Evolutionary conservation across 176 grass and related monocot genomes (phyloP).

Genomic region (Poa annua): DNA sequence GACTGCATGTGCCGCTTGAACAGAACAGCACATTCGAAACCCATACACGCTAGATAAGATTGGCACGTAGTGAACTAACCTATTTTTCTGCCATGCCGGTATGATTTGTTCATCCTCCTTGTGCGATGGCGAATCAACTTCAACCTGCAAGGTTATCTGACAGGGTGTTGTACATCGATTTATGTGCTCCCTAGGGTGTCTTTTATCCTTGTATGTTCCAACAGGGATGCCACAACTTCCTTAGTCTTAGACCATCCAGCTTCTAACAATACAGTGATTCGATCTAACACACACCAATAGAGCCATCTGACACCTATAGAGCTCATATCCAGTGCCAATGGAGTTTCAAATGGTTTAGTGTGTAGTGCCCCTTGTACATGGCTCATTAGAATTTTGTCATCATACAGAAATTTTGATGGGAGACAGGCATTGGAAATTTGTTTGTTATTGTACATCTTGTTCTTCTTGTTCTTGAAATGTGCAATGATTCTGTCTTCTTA

Average conservation of each 20-base stretch:
- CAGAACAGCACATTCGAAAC: constrained; percentile 62
- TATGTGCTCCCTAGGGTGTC: constrained; percentile 34
- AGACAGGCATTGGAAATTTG: constrained; percentile 33
- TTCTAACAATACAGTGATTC: constrained; percentile 46
- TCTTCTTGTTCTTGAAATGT: constrained; percentile 6
- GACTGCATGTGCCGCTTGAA: constrained; percentile 92
- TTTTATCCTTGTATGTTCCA: constrained; percentile 20
- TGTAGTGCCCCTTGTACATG: constrained; percentile 39
- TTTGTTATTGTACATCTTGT: not conserved
- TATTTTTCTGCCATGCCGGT: constrained; percentile 38
- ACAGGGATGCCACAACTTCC: constrained; percentile 18
- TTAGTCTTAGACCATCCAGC: constrained; percentile 7
- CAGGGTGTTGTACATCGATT: constrained; percentile 17
- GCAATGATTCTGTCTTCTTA: constrained; percentile 24
- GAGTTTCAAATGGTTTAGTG: constrained; percentile 30
- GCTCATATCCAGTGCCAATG: constrained; percentile 15
- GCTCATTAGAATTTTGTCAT: constrained; percentile 28
- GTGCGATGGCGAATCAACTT: constrained; percentile 29
- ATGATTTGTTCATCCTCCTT: constrained; percentile 40
- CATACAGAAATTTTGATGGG: constrained; percentile 44
- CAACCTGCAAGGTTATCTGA: constrained; percentile 24
- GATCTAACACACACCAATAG: constrained; percentile 3
- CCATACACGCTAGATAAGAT: constrained; percentile 59
- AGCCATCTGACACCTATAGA: constrained; percentile 37
- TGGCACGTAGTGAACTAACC: constrained; percentile 45